These are phyloP conservation scores for Tylopilus cervinicoccineus DNA, from an alignment of 768 basidiomycete genomes.

Conservation along the genomic window DNA sequence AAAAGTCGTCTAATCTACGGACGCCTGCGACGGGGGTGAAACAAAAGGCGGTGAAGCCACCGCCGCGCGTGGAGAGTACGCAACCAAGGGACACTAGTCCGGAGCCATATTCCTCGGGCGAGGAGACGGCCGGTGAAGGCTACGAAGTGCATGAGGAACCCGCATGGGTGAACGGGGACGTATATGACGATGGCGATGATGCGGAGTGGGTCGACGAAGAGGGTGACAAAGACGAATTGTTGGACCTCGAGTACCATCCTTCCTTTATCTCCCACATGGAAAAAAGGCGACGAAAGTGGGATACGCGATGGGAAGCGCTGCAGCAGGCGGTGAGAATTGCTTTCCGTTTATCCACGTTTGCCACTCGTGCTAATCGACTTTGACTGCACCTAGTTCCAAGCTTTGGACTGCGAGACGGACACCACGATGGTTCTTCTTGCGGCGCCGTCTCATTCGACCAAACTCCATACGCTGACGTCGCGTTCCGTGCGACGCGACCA, in stretches of 20 bases:
- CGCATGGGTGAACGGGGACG: constrained; percentile 30
- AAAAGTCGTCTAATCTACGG: constrained; percentile 36
- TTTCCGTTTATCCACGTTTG: not conserved
- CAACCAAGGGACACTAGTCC: constrained; percentile 81
- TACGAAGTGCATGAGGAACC: constrained; percentile 40
- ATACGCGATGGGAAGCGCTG: constrained; percentile 70
- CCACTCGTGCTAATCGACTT: constrained; percentile 1
- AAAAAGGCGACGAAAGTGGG: constrained; percentile 69
- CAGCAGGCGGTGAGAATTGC: constrained; percentile 56
- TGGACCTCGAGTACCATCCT: constrained; percentile 77
- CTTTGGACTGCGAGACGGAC: constrained; percentile 76
- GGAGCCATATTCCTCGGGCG: constrained; percentile 69
- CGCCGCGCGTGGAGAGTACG: constrained; percentile 78
- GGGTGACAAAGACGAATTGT: constrained; percentile 62
- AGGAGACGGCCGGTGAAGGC: constrained; percentile 75
- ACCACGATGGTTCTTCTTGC: constrained; percentile 72
- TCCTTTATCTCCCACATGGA: constrained; percentile 61
- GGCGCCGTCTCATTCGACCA: constrained; percentile 68
- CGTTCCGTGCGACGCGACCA: constrained; percentile 64
- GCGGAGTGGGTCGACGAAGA: constrained; percentile 75
- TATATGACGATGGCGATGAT: constrained; percentile 29
- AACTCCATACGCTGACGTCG: constrained; percentile 60
- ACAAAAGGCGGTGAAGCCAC: constrained; percentile 48
- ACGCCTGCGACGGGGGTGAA: constrained; percentile 15
- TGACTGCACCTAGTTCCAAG: constrained; percentile 54